These are phyloP conservation scores for Citeromyces hawaiiensis DNA, from an alignment of 1,139 yeast genomes.

Conservation along the genomic window DNA sequence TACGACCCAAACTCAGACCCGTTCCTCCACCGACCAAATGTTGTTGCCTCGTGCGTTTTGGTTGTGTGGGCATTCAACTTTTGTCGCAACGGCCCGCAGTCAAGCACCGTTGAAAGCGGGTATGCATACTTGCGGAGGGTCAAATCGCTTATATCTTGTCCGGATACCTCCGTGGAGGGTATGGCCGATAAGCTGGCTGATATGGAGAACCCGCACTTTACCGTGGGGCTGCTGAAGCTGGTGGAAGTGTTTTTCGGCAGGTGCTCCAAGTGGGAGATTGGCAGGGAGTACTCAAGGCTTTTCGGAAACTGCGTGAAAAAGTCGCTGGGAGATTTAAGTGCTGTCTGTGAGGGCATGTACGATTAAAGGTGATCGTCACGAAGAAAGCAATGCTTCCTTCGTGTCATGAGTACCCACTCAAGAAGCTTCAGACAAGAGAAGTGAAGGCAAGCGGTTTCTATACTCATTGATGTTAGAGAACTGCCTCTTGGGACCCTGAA, in stretches of 20 bases:
- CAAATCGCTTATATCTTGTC: conserved; percentile 16
- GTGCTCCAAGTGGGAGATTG: conserved; percentile 40
- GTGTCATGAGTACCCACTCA: too few species aligned
- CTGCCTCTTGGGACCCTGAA: too few species aligned
- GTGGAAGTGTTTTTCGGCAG: conserved; percentile 25
- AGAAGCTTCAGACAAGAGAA: too few species aligned
- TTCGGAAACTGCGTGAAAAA: conserved; percentile 39
- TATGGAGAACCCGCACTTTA: conserved; percentile 27
- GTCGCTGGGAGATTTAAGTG: conserved; percentile 34
- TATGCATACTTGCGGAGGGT: conserved; percentile 25
- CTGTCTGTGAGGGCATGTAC: conserved; percentile 31
- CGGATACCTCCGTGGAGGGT: conserved; percentile 7
- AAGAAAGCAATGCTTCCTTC: too few species aligned
- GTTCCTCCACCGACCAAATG: conserved; percentile 40
- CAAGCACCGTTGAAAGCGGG: conserved; percentile 20
- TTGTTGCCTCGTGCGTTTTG: conserved; percentile 36
- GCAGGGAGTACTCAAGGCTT: conserved; percentile 39
- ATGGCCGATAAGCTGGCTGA: conserved; percentile 23
- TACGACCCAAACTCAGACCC: conserved; percentile 41
- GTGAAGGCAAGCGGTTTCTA: too few species aligned
- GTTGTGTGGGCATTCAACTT: conserved; percentile 48
- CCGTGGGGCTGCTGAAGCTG: conserved; percentile 36
- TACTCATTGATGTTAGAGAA: too few species aligned
- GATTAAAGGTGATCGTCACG: too few species aligned
- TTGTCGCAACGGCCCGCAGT: conserved; percentile 41